Conservation (phyloP, 106 monocot species). For the Iris macrosiphon region DNA sequence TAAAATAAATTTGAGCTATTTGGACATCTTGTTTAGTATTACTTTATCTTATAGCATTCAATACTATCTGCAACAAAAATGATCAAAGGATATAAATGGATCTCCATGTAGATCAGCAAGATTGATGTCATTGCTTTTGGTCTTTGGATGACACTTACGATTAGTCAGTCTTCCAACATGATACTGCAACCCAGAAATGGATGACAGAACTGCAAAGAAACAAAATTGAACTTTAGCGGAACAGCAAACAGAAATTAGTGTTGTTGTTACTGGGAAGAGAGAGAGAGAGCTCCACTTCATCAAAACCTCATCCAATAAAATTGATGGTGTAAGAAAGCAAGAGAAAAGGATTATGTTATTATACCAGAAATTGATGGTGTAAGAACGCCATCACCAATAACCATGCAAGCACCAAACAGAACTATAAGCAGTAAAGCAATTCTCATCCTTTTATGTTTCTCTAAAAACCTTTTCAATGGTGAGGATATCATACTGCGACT, state of each 20-base stretch:
- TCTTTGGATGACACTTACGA: conserved; percentile 42
- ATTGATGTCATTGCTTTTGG: too few relatives aligned
- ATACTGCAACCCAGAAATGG: conserved; percentile 51
- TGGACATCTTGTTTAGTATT: too few relatives aligned
- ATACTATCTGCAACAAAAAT: too few relatives aligned
- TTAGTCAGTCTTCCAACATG: conserved; percentile 28
- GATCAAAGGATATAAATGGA: too few relatives aligned
- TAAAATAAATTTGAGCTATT: too few relatives aligned
- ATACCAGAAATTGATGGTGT: conserved; percentile 69
- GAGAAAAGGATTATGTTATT: background rate
- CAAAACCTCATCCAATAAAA: background rate
- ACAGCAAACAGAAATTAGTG: background rate
- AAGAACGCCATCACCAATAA: conserved; percentile 62
- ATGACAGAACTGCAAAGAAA: conserved; percentile 43
- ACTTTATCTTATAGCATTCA: too few relatives aligned
- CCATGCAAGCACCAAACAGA: conserved; percentile 69
- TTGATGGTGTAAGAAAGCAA: background rate
- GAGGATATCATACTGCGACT: conserved; percentile 13
- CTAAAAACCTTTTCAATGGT: conserved; percentile 46
- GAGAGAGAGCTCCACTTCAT: background rate
- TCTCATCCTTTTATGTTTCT: conserved; percentile 51
- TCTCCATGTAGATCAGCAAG: too few relatives aligned
- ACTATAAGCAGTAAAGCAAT: conserved; percentile 48
- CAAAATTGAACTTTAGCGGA: conserved; percentile 2
- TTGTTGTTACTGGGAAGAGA: background rate